These are phyloP conservation scores for Coemansia sp. DNA, from an alignment of 192 early-diverging fungal genomes.

Conservation along the genomic window DNA sequence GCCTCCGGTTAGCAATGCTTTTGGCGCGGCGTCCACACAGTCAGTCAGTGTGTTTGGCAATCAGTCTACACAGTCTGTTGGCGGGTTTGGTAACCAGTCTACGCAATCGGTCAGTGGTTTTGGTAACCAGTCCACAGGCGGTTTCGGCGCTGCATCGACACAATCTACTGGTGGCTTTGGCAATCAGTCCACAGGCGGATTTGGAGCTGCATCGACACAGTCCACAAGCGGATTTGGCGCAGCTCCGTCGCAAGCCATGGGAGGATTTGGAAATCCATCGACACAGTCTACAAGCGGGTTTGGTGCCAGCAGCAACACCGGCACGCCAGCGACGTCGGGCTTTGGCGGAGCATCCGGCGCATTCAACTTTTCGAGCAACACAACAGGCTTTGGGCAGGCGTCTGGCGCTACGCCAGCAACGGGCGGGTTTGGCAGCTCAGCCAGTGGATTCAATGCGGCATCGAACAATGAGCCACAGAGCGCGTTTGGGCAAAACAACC, in stretches of 20 bases:
- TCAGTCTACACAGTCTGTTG: neutral
- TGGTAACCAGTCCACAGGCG: neutral
- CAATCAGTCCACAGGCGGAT: slow-evolving; percentile 5
- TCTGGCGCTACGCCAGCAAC: slow-evolving; percentile 13
- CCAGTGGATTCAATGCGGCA: neutral
- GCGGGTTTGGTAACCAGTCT: neutral
- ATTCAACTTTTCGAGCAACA: slow-evolving; percentile 26
- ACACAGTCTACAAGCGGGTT: slow-evolving; percentile 9
- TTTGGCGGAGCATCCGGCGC: slow-evolving; percentile 18
- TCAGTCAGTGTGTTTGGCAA: slow-evolving; percentile 14
- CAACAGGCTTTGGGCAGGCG: slow-evolving; percentile 35
- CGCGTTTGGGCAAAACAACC: slow-evolving; percentile 31
- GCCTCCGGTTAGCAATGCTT: slow-evolving; percentile 16
- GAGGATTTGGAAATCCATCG: slow-evolving; percentile 16
- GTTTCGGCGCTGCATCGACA: slow-evolving; percentile 17
- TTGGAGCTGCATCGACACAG: slow-evolving; percentile 21
- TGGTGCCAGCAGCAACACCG: slow-evolving; percentile 13
- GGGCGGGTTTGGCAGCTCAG: slow-evolving; percentile 27
- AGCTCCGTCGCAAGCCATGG: slow-evolving; percentile 9
- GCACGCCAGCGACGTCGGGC: neutral
- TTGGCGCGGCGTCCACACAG: slow-evolving; percentile 23
- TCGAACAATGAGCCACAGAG: slow-evolving; percentile 22
- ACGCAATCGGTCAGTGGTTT: slow-evolving; percentile 3
- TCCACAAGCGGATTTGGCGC: slow-evolving; percentile 14
- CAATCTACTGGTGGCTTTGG: slow-evolving; percentile 19